phyloP scores from a whole-genome alignment of 129 eudicot species.

The Apium graveolens region DNA sequence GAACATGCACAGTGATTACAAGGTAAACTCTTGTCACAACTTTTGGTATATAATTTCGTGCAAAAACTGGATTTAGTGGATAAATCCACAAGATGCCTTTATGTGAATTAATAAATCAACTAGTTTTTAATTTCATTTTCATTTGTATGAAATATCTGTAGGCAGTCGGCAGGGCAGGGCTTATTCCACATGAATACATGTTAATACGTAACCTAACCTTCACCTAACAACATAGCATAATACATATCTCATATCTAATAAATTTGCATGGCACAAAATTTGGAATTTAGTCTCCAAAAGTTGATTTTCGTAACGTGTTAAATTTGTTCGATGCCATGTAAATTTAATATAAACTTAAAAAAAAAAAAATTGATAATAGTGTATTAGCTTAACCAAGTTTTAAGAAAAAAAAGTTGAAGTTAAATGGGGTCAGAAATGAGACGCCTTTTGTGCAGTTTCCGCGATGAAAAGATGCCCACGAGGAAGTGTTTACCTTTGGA shows the following conservation, averaged over 20 bases:
- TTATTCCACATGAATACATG: not conserved
- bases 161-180: not conserved
- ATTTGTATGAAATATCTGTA: not conserved
- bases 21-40: not conserved
- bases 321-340: no score
- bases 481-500: not conserved
- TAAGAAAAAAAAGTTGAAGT: no score
- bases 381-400: no score
- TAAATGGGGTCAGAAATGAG: not conserved
- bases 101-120: not conserved
- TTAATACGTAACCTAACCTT: not conserved
- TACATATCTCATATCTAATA: not conserved
- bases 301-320: not conserved
- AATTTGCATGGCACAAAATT: not conserved
- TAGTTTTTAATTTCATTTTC: not conserved
- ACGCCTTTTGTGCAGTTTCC: not conserved
- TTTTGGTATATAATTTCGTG: not conserved
- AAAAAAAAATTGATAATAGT: no score
- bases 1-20: not conserved
- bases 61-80: not conserved
- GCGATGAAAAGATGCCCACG: not conserved
- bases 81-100: slow-evolving; percentile 1
- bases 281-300: not conserved
- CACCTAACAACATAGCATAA: not conserved
- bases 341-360: no score